Percentiles rank a stretch among this genome's conserved stretches.
phyloP scores from a whole-genome alignment of 106 monocot genomes.

The Acorus calamus region DNA sequence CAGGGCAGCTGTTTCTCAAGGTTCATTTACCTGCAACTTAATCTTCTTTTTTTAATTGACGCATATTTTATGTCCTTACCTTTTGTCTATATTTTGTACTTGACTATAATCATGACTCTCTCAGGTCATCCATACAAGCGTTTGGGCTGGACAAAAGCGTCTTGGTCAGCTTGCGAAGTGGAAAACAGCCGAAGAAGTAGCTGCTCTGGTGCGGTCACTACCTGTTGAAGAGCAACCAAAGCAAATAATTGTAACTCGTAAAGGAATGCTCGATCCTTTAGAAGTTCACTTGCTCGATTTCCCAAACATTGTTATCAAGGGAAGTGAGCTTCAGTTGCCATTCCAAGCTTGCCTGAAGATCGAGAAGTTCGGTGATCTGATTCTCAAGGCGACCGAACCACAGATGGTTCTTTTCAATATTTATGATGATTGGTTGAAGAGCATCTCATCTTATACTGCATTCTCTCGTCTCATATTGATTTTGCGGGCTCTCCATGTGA shows the following conservation, averaged over 20 bases:
- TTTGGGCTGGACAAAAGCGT: constrained; percentile 99
- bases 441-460: constrained; percentile 95
- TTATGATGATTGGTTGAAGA: constrained; percentile 99
- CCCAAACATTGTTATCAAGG: constrained; percentile 98
- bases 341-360: constrained; percentile 99
- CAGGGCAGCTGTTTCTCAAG: constrained; percentile 96
- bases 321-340: constrained; percentile 94
- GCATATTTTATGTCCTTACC: neutral
- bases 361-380: constrained; percentile 98
- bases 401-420: constrained; percentile 99
- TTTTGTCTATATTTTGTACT: neutral
- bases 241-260: constrained; percentile 97
- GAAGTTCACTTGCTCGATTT: constrained; percentile 98
- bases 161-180: constrained; percentile 98
- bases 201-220: constrained; percentile 85
- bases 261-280: constrained; percentile 98
- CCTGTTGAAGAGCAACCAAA: constrained; percentile 99
- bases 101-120: neutral
- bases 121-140: constrained; percentile 98
- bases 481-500: constrained; percentile 90
- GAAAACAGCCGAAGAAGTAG: constrained; percentile 99
- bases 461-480: constrained; percentile 97
- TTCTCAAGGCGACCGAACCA: constrained; percentile 96
- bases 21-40: constrained; percentile 12
- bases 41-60: neutral